Base-by-base conservation (phyloP, 176 grass and related monocot genomes). In the Aegilops tauschii region DNA sequence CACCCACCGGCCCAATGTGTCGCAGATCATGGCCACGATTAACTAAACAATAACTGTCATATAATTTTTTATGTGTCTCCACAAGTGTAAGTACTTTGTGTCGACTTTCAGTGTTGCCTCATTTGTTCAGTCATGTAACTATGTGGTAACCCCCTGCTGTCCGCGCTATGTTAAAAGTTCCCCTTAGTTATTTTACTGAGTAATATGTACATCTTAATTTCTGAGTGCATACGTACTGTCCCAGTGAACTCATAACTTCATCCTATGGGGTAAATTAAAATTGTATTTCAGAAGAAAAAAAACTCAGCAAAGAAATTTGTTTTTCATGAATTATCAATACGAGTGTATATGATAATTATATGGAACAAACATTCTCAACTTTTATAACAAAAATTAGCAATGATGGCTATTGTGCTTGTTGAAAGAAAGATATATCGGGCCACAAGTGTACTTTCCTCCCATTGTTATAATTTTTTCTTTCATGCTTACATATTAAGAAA, bases 1-100 rank as follows among this genome's bases (percentile, higher is more conserved):
- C 86, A 84, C 75, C 65, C 67, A 47, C 80, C 75, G 85, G 80
- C 80, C 75, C 67, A 90, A 80, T 58, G 44, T 90, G 85, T 68
- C 89, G 40, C 74, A 31, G 75, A 63, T 56, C 74, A 77, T 83
- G 45, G 25, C 73, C 32, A 36, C 8, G 47, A 12, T 30, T 37
- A 39, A 52, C 58, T 59, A 69, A 76, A 87, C 18, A 28, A 66
- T 28, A 45, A 25, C 61, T 9, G 3, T 9, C 58, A 23, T 9
- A 59, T 18, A 5, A 18, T 1, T 17, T 56, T 7, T 7, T 56
- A 56, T 20, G 52, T 20, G 52, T 56, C 40, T 70, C 18, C 35
- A n/a, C 17, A 71, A 40, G 42, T 75, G 72, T 18, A 74, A 52
- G 49, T 6, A 52, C 23, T 74, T 74, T 29, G 40, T 74, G 23